Evolutionary conservation across 352 stramenopile species (phyloP).

Genomic region (Phytophthora citricola): DNA sequence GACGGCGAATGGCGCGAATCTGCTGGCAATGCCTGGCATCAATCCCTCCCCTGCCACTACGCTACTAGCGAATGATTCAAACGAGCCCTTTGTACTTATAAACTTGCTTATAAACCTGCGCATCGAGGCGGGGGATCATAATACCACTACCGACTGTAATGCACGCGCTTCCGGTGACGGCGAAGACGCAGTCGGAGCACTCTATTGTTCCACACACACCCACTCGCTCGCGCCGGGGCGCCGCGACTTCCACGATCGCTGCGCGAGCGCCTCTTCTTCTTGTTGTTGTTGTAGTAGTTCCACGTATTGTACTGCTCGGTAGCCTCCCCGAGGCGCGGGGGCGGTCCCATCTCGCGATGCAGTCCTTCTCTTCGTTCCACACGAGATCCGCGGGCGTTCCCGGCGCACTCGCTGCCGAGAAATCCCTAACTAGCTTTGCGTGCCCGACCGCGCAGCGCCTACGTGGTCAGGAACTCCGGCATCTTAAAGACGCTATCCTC

Average conservation of each 20-base stretch:
- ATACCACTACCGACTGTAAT: slow-evolving; percentile 54
- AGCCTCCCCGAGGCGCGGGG: slow-evolving; percentile 26
- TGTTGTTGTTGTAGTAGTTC: slow-evolving; percentile 37
- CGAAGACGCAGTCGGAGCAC: slow-evolving; percentile 42
- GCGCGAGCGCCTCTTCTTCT: slow-evolving; percentile 38
- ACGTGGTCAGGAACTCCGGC: slow-evolving; percentile 61
- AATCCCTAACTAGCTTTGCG: slow-evolving; percentile 49
- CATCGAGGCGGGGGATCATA: slow-evolving; percentile 42
- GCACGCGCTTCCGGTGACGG: slow-evolving; percentile 45
- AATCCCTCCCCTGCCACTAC: slow-evolving; percentile 15
- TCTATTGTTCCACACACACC: slow-evolving; percentile 50
- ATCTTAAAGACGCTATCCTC: slow-evolving; percentile 54
- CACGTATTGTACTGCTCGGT: slow-evolving; percentile 56
- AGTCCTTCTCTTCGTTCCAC: slow-evolving; percentile 51
- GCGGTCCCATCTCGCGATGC: slow-evolving; percentile 38
- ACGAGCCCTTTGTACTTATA: slow-evolving; percentile 55
- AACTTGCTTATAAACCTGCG: slow-evolving; percentile 57
- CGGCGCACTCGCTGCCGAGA: slow-evolving; percentile 39
- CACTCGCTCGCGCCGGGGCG: slow-evolving; percentile 24
- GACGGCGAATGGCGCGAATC: neutral
- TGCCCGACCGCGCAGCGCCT: slow-evolving; percentile 18
- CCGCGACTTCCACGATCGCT: slow-evolving; percentile 40
- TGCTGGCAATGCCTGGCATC: neutral
- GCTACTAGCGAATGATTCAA: slow-evolving; percentile 37
- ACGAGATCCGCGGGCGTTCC: slow-evolving; percentile 38